Percentiles rank a stretch among this genome's conserved stretches.
These are phyloP conservation scores for Diaporthe humulicola DNA, from an alignment of 2,329 filamentous ascomycete genomes.

Conservation along the genomic window DNA sequence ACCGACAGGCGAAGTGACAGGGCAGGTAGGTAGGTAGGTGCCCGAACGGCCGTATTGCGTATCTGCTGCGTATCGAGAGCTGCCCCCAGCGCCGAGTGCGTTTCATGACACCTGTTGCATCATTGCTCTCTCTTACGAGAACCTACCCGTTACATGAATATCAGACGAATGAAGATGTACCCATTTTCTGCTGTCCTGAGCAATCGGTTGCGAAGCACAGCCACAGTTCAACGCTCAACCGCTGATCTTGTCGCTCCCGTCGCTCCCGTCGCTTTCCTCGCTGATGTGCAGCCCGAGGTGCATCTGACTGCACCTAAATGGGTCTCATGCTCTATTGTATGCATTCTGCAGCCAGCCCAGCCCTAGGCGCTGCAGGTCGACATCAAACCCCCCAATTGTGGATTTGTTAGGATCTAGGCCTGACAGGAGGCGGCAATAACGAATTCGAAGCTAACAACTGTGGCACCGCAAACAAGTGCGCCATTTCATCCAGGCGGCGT, in stretches of 20 bases:
- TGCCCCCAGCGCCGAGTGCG: constrained; percentile 15
- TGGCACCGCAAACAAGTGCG: neutral
- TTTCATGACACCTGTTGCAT: constrained; percentile 36
- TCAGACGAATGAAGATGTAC: neutral
- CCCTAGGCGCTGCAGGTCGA: neutral
- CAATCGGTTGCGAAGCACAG: constrained; percentile 11
- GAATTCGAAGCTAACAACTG: too few species aligned
- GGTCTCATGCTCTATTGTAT: neutral
- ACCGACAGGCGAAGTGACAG: neutral
- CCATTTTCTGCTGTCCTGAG: neutral
- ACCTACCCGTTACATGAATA: constrained; percentile 32
- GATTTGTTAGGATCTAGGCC: too few species aligned
- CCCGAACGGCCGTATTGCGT: neutral
- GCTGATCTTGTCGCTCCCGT: neutral
- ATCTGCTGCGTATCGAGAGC: constrained; percentile 17
- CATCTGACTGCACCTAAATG: neutral
- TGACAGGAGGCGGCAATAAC: too few species aligned
- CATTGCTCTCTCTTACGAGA: constrained; percentile 7
- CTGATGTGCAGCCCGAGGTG: neutral
- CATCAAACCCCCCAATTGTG: neutral
- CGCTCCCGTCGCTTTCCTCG: neutral
- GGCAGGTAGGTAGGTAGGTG: neutral
- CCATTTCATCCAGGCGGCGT: neutral
- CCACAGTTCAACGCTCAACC: neutral
- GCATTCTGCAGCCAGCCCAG: neutral